phyloP scores from a whole-genome alignment of 768 basidiomycete genomes.

The Agaricus blazei region DNA sequence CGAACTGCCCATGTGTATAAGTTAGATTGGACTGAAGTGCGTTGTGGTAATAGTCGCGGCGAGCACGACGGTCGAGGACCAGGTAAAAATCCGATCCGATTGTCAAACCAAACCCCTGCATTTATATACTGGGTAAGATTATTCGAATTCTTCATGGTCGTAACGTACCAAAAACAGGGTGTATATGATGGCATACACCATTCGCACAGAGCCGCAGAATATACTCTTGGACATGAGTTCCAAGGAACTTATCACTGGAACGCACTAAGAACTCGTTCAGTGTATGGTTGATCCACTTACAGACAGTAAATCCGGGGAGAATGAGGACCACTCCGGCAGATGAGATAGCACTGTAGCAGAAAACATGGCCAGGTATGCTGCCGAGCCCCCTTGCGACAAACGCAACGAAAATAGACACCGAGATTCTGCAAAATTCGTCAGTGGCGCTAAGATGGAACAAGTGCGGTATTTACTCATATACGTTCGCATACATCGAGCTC shows the following conservation, averaged over 20 bases:
- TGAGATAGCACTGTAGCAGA: conserved; percentile 89
- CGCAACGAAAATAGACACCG: conserved; percentile 78
- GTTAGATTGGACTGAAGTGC: conserved; percentile 32
- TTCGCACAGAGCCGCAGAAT: conserved; percentile 75
- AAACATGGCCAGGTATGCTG: conserved; percentile 65
- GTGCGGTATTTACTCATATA: conserved; percentile 72
- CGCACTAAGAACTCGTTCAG: not conserved
- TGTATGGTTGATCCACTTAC: conserved; percentile 38
- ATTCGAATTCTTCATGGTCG: not conserved
- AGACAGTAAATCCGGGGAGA: conserved; percentile 79
- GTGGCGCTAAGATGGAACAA: not conserved
- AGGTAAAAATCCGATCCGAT: conserved; percentile 82
- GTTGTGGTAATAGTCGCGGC: conserved; percentile 44
- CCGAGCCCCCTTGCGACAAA: conserved; percentile 78
- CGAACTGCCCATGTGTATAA: conserved; percentile 52
- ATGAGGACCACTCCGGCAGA: conserved; percentile 89
- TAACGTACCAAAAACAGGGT: conserved; percentile 66
- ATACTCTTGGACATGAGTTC: conserved; percentile 80
- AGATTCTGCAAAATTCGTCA: conserved; percentile 48
- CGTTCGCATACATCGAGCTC: conserved; percentile 89
- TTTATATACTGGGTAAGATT: not conserved
- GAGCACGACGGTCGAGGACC: conserved; percentile 58
- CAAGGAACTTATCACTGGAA: conserved; percentile 66
- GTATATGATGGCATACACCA: conserved; percentile 85
- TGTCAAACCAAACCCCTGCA: conserved; percentile 76